Conservation (phyloP, 1,284 basidiomycete genomes). For the Trichosporon sp. region DNA sequence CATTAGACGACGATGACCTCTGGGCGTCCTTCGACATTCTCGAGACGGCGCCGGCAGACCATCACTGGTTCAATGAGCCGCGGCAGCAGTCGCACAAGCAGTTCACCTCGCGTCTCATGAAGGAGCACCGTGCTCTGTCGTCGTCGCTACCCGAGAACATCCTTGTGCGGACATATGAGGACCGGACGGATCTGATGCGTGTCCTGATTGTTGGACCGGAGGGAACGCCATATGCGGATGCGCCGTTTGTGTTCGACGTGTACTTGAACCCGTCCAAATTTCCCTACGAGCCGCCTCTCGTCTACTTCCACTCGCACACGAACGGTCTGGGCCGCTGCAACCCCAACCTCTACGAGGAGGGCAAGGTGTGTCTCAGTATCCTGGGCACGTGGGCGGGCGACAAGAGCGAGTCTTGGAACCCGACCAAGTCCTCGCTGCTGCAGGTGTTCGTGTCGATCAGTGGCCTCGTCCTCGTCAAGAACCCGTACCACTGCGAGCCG, state of each 20-base stretch:
- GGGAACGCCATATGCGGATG: slow-evolving; percentile 90
- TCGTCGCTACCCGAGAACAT: slow-evolving; percentile 68
- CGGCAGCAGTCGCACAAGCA: slow-evolving; percentile 65
- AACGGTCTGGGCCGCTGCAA: slow-evolving; percentile 85
- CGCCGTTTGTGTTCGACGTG: slow-evolving; percentile 93
- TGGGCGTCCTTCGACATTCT: slow-evolving; percentile 80
- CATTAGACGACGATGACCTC: slow-evolving; percentile 34
- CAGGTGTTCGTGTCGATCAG: slow-evolving; percentile 94
- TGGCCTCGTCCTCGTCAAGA: slow-evolving; percentile 85
- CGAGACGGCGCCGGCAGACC: slow-evolving; percentile 72
- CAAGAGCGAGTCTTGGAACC: slow-evolving; percentile 76
- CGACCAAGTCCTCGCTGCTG: slow-evolving; percentile 72
- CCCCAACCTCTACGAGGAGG: slow-evolving; percentile 87
- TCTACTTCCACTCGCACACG: slow-evolving; percentile 91
- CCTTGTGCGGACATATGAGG: slow-evolving; percentile 63
- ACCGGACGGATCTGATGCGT: slow-evolving; percentile 80
- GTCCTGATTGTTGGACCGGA: slow-evolving; percentile 88
- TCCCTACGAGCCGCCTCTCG: slow-evolving; percentile 80
- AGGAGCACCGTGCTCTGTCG: slow-evolving; percentile 79
- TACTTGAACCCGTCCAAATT: slow-evolving; percentile 79
- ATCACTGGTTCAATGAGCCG: slow-evolving; percentile 68
- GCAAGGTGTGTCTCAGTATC: slow-evolving; percentile 90
- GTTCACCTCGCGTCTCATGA: slow-evolving; percentile 73
- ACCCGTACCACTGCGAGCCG: slow-evolving; percentile 93
- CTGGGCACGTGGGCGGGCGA: slow-evolving; percentile 91